Evolutionary conservation across 108 stramenopile genomes (phyloP).

Genomic region (Cylindrotheca closterium): DNA sequence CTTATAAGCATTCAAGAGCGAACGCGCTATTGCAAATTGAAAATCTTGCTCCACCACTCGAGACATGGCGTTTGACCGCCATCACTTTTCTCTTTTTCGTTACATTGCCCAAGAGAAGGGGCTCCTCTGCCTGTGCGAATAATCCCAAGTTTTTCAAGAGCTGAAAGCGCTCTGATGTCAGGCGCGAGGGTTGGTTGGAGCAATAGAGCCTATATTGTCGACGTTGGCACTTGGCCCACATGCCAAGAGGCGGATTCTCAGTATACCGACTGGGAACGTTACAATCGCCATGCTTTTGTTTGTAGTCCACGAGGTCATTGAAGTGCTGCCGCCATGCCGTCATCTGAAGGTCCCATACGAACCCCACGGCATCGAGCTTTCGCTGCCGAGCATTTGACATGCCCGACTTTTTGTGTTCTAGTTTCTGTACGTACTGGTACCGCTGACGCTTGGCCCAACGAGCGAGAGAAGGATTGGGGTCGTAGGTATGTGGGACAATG

Average conservation of each 20-base stretch:
- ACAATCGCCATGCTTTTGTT: constrained; percentile 27
- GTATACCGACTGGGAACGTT: constrained; percentile 19
- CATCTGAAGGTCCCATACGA: constrained; percentile 17
- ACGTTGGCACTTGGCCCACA: constrained; percentile 34
- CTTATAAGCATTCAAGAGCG: no score
- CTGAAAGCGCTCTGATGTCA: constrained; percentile 36
- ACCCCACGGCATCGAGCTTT: constrained; percentile 18
- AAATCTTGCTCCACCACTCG: no score
- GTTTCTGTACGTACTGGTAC: constrained; percentile 14
- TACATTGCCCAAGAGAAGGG: no score
- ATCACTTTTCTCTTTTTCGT: no score
- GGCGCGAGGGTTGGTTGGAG: constrained; percentile 6
- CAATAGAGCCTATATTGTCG: constrained; percentile 24
- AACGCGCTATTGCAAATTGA: no score
- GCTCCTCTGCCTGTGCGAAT: no score
- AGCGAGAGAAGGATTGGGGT: constrained; percentile 4
- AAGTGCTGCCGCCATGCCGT: constrained; percentile 10
- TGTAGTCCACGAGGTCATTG: constrained; percentile 23
- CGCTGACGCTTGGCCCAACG: constrained; percentile 18
- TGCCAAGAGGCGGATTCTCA: constrained; percentile 20
- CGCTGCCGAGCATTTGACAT: constrained; percentile 1
- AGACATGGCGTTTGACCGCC: no score
- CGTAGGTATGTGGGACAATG: constrained; percentile 22
- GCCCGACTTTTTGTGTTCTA: constrained; percentile 7
- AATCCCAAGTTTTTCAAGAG: constrained; percentile 46